These are phyloP conservation scores for Penicillium sp. DNA, from an alignment of 2,329 filamentous ascomycete species.

Conservation along the genomic window DNA sequence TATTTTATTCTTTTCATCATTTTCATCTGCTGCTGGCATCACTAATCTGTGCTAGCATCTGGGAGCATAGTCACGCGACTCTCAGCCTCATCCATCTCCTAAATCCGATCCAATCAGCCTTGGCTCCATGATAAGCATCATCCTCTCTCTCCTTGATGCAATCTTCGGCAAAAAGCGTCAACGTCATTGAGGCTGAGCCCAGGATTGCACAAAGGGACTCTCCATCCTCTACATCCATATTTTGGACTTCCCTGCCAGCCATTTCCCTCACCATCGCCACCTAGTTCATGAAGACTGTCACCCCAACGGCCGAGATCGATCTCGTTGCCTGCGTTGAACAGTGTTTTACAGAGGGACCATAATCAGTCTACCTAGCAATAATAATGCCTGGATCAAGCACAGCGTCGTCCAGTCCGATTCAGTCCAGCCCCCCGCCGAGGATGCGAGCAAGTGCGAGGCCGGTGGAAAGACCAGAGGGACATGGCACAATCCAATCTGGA, in stretches of 20 bases:
- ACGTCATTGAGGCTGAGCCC: constrained; percentile 6
- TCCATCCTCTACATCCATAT: not conserved
- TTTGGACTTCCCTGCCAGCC: not conserved
- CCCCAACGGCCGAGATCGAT: constrained; percentile 29
- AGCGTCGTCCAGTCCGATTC: constrained; percentile 2
- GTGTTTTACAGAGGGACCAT: not conserved
- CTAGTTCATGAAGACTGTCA: constrained; percentile 29
- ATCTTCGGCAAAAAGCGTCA: constrained; percentile 10
- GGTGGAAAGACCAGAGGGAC: not conserved
- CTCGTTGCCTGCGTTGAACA: constrained; percentile 19
- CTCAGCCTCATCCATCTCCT: constrained; percentile 2
- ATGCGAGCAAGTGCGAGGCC: not conserved
- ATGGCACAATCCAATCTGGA: not conserved
- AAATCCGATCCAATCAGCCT: constrained; percentile 2
- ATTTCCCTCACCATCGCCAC: constrained; percentile 13
- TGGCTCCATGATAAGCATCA: constrained; percentile 11
- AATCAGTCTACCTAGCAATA: not conserved
- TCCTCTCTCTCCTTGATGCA: constrained; percentile 7
- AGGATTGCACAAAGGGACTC: not conserved
- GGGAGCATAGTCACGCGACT: not conserved
- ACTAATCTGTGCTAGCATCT: not conserved
- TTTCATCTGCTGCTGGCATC: not conserved
- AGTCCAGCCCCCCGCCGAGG: not conserved
- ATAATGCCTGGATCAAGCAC: constrained; percentile 9
- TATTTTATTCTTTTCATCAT: not conserved